Conservation (phyloP, 768 basidiomycete genomes). For the Sporobolomyces phaffii region DNA sequence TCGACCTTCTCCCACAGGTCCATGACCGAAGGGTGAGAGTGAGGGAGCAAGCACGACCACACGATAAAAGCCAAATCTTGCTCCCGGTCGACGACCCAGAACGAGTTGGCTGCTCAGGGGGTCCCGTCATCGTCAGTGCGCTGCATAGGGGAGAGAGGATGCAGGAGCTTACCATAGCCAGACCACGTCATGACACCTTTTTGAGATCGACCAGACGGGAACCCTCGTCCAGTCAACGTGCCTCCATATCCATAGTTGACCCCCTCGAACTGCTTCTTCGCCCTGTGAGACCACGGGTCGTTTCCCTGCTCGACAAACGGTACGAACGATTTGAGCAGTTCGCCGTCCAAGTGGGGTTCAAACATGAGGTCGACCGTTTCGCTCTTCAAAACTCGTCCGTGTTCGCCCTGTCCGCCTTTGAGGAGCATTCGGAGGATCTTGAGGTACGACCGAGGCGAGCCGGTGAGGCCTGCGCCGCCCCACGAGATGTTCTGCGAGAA, state of each 20-base stretch:
- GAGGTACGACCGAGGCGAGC: constrained; percentile 42
- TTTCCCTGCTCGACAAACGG: not conserved
- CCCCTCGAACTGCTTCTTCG: not conserved
- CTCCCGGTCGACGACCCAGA: constrained; percentile 28
- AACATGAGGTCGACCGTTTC: constrained; percentile 36
- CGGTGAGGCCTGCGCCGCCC: constrained; percentile 41
- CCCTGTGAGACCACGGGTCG: constrained; percentile 4
- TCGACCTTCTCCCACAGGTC: constrained; percentile 21
- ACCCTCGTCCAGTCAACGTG: not conserved
- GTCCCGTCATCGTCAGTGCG: no score
- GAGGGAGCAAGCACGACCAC: constrained; percentile 6
- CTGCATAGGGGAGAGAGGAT: not conserved
- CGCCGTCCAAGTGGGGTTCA: not conserved
- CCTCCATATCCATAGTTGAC: constrained; percentile 13
- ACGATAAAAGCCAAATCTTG: constrained; percentile 19
- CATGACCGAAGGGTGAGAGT: not conserved
- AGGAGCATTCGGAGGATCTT: constrained; percentile 42
- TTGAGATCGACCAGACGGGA: not conserved
- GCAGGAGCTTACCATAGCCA: constrained; percentile 7
- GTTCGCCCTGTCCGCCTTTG: not conserved
- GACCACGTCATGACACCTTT: constrained; percentile 13
- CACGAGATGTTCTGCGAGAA: constrained; percentile 22
- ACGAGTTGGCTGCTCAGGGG: constrained; percentile 22
- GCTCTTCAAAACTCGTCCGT: constrained; percentile 3
- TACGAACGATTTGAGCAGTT: not conserved